Conservation (phyloP, 441 rosid genomes). For the Populus hybrid region DNA sequence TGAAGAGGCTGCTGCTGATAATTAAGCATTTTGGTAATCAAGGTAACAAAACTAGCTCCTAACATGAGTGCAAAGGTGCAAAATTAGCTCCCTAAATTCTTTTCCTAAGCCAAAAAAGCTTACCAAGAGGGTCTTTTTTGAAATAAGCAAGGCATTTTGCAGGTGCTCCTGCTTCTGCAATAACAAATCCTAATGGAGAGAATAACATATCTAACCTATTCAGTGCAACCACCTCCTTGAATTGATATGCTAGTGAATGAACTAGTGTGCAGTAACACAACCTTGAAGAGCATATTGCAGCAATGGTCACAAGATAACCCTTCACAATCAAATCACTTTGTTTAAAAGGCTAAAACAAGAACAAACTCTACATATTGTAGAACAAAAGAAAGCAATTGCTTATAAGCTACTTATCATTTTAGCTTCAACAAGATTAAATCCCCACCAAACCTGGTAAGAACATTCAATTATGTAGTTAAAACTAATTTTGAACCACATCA, state of each 20-base stretch:
- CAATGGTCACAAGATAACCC: not conserved
- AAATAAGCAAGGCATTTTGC: not conserved
- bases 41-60: not conserved
- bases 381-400: slow-evolving; percentile 4
- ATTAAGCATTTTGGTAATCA: not conserved
- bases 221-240: not conserved
- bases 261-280: not conserved
- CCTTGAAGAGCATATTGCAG: not conserved
- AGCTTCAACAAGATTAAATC: not conserved
- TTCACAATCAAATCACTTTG: not conserved
- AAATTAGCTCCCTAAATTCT: not conserved
- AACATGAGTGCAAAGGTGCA: not conserved
- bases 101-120: not conserved
- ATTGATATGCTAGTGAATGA: not conserved
- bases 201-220: not conserved
- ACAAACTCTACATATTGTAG: not conserved
- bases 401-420: slow-evolving; percentile 9
- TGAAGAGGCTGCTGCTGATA: not conserved
- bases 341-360: not conserved
- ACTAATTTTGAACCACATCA: not conserved
- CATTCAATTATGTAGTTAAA: not conserved
- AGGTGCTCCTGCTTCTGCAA: not conserved
- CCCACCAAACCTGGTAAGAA: not conserved
- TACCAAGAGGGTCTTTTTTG: not conserved
- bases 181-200: not conserved